Conservation (phyloP, 345 rosid species). For the Euclidium syriacum region DNA sequence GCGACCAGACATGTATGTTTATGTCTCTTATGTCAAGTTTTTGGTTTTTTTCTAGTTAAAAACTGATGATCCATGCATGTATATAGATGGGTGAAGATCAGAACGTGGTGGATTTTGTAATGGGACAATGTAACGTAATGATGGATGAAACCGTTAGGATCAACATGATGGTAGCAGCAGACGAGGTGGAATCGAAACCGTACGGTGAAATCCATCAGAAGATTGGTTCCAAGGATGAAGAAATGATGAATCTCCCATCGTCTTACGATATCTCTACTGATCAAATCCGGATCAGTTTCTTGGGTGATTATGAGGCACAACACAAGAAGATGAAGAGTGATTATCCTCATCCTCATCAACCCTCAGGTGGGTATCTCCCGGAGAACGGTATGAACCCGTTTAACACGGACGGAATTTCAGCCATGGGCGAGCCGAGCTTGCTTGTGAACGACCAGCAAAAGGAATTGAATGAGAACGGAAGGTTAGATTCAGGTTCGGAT, state of each 20-base stretch:
- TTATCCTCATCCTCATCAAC: constrained; percentile 28
- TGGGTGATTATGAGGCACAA: constrained; percentile 30
- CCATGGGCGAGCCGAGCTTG: constrained; percentile 37
- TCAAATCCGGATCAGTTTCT: constrained; percentile 38
- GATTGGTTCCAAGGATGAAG: constrained; percentile 31
- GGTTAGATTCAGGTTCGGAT: constrained; percentile 60
- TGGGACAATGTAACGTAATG: constrained; percentile 45
- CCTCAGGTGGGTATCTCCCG: constrained; percentile 23
- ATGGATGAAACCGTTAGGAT: constrained; percentile 41
- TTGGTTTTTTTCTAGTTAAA: neutral
- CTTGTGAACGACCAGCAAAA: constrained; percentile 33
- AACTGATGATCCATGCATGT: neutral
- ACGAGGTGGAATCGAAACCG: constrained; percentile 34
- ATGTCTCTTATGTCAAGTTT: neutral
- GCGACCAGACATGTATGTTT: constrained; percentile 60
- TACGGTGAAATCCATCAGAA: constrained; percentile 25
- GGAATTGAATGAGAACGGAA: constrained; percentile 47
- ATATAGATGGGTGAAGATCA: constrained; percentile 71
- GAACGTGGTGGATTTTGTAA: constrained; percentile 52
- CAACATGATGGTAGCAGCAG: constrained; percentile 10
- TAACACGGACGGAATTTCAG: constrained; percentile 32
- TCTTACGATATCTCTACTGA: constrained; percentile 41
- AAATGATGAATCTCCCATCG: constrained; percentile 32
- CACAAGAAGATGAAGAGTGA: constrained; percentile 33
- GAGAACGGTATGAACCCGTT: constrained; percentile 31